Evolutionary conservation across 2,329 filamentous ascomycete species (phyloP).

Genomic region (Aspergillus ochraceus): DNA sequence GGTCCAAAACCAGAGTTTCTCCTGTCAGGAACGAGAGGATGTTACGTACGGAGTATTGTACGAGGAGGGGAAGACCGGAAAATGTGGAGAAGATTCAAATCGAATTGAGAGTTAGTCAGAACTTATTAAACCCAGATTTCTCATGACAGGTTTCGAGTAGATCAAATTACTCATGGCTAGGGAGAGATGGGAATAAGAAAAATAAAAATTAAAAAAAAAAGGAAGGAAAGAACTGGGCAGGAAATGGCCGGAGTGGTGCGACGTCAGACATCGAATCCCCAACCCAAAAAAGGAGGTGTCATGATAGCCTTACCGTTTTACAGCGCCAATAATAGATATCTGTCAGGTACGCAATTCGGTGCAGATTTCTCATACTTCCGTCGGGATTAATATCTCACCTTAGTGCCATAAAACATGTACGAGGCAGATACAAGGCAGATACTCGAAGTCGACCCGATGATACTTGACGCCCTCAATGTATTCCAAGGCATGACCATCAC

Average conservation of each 20-base stretch:
- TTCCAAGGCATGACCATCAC: neutral
- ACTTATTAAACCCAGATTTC: neutral
- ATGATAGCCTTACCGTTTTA: constrained; percentile 17
- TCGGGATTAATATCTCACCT: constrained; percentile 5
- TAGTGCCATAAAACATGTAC: neutral
- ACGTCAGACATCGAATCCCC: constrained; percentile 4
- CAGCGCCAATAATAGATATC: constrained; percentile 16
- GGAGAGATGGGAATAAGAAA: neutral
- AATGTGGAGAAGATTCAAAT: neutral
- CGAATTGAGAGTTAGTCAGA: neutral
- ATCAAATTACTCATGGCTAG: neutral
- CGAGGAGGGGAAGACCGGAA: neutral
- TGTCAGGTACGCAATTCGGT: constrained; percentile 21
- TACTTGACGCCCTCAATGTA: neutral
- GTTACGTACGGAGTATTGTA: neutral
- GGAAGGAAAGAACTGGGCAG: neutral
- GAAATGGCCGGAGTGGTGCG: constrained; percentile 6
- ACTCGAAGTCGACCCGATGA: neutral
- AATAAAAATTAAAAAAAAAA: no score
- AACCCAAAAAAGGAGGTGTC: constrained; percentile 1
- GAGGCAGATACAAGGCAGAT: neutral
- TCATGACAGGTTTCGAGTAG: neutral
- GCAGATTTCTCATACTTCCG: constrained; percentile 13
- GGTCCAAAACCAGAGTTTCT: neutral
- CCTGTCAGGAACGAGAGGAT: neutral